Evolutionary conservation across 345 rosid genomes (phyloP).

Genomic region (Moricandia arvensis): DNA sequence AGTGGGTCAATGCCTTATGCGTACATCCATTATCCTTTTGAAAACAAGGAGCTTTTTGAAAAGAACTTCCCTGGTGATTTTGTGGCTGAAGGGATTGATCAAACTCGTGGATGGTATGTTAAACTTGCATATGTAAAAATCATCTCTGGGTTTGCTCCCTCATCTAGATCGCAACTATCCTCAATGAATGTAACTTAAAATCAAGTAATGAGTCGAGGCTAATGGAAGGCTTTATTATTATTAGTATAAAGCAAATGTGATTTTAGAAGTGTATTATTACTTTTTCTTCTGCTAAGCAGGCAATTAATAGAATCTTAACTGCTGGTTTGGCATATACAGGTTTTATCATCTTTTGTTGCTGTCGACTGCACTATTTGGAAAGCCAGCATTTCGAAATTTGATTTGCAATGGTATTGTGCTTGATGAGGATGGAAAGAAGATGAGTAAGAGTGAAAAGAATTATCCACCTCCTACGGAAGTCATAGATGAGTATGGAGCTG

Average conservation of each 20-base stretch:
- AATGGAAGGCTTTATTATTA: constrained; percentile 3
- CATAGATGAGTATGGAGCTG: constrained; percentile 93
- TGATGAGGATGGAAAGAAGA: constrained; percentile 98
- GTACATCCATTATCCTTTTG: constrained; percentile 97
- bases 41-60: constrained; percentile 84
- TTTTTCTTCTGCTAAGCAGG: not conserved
- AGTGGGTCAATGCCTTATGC: constrained; percentile 99
- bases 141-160: not conserved
- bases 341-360: constrained; percentile 98
- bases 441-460: constrained; percentile 86
- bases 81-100: constrained; percentile 98
- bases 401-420: constrained; percentile 98
- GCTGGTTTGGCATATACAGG: not conserved
- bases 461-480: constrained; percentile 92
- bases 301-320: not conserved
- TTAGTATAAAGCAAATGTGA: not conserved
- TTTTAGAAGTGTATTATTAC: not conserved
- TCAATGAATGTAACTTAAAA: not conserved
- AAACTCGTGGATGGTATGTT: constrained; percentile 93
- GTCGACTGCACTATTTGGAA: constrained; percentile 94
- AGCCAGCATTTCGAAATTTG: constrained; percentile 90
- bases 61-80: constrained; percentile 96
- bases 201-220: not conserved
- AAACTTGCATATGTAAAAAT: constrained; percentile 2
- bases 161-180: constrained; percentile 4